phyloP scores from a whole-genome alignment of 2,329 filamentous ascomycete genomes.

The Sporothrix curviconia region DNA sequence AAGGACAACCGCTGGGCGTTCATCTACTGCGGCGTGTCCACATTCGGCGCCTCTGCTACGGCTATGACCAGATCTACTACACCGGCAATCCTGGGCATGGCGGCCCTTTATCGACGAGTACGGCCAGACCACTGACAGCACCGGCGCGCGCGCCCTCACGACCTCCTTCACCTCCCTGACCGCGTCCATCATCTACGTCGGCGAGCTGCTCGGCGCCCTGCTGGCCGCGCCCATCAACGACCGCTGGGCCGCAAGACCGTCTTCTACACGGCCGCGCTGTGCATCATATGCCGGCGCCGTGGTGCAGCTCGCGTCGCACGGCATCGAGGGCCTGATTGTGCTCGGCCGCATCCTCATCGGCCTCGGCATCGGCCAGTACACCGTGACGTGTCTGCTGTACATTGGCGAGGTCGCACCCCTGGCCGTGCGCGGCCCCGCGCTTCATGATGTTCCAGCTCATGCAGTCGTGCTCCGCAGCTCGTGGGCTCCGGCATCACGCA shows the following conservation, averaged over 20 bases:
- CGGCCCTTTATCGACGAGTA: slow-evolving; percentile 25
- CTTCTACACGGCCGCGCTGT: slow-evolving; percentile 26
- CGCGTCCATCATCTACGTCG: slow-evolving; percentile 34
- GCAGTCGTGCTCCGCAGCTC: slow-evolving; percentile 25
- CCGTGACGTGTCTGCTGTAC: slow-evolving; percentile 27
- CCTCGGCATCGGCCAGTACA: slow-evolving; percentile 28
- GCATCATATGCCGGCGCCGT: slow-evolving; percentile 27
- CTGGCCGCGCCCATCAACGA: slow-evolving; percentile 32
- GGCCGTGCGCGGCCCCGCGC: slow-evolving; percentile 22
- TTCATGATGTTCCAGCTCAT: slow-evolving; percentile 28
- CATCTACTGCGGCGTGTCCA: slow-evolving; percentile 24
- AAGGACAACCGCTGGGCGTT: slow-evolving; percentile 19
- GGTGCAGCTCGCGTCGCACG: slow-evolving; percentile 21
- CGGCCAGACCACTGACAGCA: slow-evolving; percentile 17
- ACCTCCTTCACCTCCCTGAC: slow-evolving; percentile 29
- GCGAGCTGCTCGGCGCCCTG: slow-evolving; percentile 32
- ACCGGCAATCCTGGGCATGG: slow-evolving; percentile 25
- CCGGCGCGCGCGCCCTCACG: slow-evolving; percentile 21
- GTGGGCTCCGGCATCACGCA: slow-evolving; percentile 23
- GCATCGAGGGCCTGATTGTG: slow-evolving; percentile 22
- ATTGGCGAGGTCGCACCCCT: slow-evolving; percentile 27
- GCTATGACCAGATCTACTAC: slow-evolving; percentile 23
- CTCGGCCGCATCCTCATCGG: slow-evolving; percentile 18
- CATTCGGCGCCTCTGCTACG: slow-evolving; percentile 22
- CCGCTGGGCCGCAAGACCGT: slow-evolving; percentile 28